These are phyloP conservation scores for Talaromyces wortmannii DNA, from an alignment of 495 filamentous ascomycete genomes.

Conservation along the genomic window DNA sequence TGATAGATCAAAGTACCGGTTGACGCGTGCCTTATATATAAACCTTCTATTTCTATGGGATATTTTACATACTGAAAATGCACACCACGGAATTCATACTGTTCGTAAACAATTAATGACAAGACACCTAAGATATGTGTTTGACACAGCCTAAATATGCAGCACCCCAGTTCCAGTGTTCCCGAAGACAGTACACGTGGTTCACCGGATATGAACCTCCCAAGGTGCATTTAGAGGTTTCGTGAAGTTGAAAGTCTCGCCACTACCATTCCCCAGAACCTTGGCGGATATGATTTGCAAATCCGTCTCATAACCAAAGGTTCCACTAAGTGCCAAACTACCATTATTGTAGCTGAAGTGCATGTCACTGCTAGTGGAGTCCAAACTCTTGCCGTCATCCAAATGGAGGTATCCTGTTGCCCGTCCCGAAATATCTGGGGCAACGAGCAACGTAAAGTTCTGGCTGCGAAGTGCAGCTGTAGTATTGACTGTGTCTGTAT, in stretches of 20 bases:
- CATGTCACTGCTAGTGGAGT: not conserved
- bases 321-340: not conserved
- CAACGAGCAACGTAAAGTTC: not conserved
- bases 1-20: no score
- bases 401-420: constrained; percentile 6
- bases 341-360: not conserved
- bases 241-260: not conserved
- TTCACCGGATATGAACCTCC: not conserved
- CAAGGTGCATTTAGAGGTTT: not conserved
- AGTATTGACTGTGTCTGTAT: no score
- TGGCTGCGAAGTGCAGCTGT: constrained; percentile 1
- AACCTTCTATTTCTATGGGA: no score
- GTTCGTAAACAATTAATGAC: no score
- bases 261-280: not conserved
- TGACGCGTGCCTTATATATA: no score
- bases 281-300: not conserved
- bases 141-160: no score
- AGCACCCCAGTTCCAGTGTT: no score
- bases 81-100: no score
- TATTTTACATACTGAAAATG: no score
- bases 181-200: no score
- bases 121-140: no score
- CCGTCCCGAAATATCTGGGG: constrained; percentile 1
- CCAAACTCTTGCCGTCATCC: constrained; percentile 2
- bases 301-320: not conserved